Conservation (phyloP, 345 rosid genomes). For the Pistacia vera region DNA sequence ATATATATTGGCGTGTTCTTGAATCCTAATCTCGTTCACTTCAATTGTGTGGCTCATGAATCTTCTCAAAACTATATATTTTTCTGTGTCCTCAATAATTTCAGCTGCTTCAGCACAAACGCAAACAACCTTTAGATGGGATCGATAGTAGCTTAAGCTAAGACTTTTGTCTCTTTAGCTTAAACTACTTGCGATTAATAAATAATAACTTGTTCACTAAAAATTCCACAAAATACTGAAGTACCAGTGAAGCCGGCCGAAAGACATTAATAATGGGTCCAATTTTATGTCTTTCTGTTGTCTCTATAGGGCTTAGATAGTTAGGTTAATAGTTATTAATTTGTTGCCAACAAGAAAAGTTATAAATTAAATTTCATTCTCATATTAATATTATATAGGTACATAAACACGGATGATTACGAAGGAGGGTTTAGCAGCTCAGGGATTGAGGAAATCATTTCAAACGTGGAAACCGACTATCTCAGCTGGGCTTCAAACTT, state of each 20-base stretch:
- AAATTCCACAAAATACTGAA: not conserved
- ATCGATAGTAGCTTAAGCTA: not conserved
- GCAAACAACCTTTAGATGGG: not conserved
- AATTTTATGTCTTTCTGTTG: not conserved
- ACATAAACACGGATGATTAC: conserved; percentile 54
- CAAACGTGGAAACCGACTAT: conserved; percentile 50
- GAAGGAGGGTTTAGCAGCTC: conserved; percentile 57
- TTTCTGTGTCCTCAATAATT: conserved; percentile 1
- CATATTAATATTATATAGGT: conserved; percentile 34
- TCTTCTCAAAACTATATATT: not conserved
- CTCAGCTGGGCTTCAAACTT: conserved; percentile 52
- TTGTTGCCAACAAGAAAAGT: not conserved
- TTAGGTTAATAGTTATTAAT: not conserved
- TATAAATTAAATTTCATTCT: not conserved
- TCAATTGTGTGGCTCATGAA: conserved; percentile 7
- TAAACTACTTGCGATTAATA: no score
- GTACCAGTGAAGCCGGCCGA: not conserved
- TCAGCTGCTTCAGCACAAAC: not conserved
- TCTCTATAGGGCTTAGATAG: no score
- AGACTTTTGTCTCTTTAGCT: not conserved
- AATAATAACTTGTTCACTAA: no score
- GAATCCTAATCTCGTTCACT: not conserved
- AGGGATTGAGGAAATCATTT: conserved; percentile 44
- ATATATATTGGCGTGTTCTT: not conserved
- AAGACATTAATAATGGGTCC: not conserved